Base-by-base conservation (phyloP, 2,329 filamentous ascomycete genomes). In the Fusarium buharicum region DNA sequence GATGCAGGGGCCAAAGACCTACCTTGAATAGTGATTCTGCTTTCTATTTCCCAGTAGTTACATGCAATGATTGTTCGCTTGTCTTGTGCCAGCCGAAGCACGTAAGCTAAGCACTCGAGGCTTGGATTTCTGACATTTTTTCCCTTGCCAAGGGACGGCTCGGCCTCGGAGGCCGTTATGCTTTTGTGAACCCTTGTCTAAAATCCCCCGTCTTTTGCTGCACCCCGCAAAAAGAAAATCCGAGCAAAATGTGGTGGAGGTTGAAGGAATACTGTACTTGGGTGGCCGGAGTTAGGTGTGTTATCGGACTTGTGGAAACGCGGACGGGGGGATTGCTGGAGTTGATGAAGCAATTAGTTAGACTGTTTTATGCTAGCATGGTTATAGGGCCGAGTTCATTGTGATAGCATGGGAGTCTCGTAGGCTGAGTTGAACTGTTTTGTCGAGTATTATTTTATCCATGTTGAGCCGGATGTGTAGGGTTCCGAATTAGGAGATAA, bases 181-280 rank as follows among this genome's bases (percentile, higher is more conserved):
- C 17, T 20, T 17, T 31, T 27, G 20, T 18, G 22, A 24, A 53
- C 36, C 55, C 57, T 38, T 39, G 56, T 36, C 34, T 18, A 6
- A 37, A 43, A 20, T 24, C 52, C 57, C 27, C 57, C 55, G 30
- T 56, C 43, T 31, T 46, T 55, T 44, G n/a, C 57, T 61, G 57
- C 44, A 61, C 57, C 57, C 57, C 55, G n/a, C 56, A 56, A 54
- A 59, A 24, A 43, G 46, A 18, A n/a, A 54, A 16, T 16, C 18
- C 24, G 24, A 56, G 24, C 31, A 60, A 22, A 22, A 22, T 24
- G 55, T 60, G 41, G 59, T 18, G 8, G 14, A 43, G 20, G 6
- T n/a, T 27, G 16, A 36, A 16, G 20, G 34, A 39, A 40, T 20
- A 50, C 18, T 38, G 27, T 59, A 37, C 41, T 17, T 54, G 40